Evolutionary conservation across 108 stramenopile genomes (phyloP).

Genomic region (Cyclotella choctawhatcheeana): DNA sequence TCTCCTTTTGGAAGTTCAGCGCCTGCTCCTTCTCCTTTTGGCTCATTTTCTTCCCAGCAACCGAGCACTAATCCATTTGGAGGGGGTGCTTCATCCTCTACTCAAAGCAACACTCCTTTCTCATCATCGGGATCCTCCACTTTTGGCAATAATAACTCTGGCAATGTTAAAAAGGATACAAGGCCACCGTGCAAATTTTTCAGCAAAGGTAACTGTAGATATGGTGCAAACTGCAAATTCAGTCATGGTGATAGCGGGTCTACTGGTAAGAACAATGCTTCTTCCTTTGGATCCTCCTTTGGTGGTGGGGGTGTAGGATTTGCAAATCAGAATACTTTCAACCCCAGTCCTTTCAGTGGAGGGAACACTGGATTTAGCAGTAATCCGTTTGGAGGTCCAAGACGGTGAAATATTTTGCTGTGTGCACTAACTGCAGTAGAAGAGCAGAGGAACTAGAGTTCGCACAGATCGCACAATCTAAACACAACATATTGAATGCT

Average conservation of each 20-base stretch:
- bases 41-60: conserved; percentile 34
- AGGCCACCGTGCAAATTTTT: conserved; percentile 76
- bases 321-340: conserved; percentile 13
- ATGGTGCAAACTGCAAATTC: conserved; percentile 75
- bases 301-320: conserved; percentile 13
- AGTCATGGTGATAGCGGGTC: conserved; percentile 52
- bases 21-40: conserved; percentile 39
- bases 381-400: conserved; percentile 39
- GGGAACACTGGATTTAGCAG: conserved; percentile 21
- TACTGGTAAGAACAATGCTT: conserved; percentile 6
- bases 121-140: conserved; percentile 14
- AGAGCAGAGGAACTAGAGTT: too few species aligned
- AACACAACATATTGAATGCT: too few species aligned
- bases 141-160: conserved; percentile 35
- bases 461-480: too few species aligned
- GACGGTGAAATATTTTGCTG: too few species aligned
- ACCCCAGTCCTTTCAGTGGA: conserved; percentile 17
- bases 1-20: conserved; percentile 44
- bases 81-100: conserved; percentile 8
- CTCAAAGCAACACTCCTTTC: conserved; percentile 19
- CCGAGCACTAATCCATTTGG: conserved; percentile 36
- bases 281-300: conserved; percentile 12
- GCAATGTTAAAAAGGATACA: conserved; percentile 23
- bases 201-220: conserved; percentile 72
- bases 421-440: too few species aligned